Conservation (phyloP, 345 rosid genomes). For the Balakata baccata region DNA sequence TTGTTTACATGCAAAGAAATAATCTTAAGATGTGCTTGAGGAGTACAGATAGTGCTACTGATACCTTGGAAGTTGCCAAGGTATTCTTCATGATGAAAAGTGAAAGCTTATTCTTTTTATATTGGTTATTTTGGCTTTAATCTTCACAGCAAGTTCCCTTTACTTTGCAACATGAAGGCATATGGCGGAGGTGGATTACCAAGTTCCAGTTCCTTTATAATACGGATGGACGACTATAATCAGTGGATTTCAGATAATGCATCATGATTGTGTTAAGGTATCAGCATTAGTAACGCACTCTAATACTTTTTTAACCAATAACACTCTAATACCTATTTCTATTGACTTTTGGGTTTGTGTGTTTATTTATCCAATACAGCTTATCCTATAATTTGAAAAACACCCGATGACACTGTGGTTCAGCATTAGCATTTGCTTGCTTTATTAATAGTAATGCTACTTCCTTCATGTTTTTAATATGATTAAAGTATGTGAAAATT, state of each 20-base stretch:
- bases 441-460: neutral
- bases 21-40: slow-evolving; percentile 84
- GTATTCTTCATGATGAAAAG: slow-evolving; percentile 28
- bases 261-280: neutral
- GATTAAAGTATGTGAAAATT: neutral
- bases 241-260: slow-evolving; percentile 45
- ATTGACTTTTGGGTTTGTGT: neutral
- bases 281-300: too few relatives aligned
- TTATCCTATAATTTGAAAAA: neutral
- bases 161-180: slow-evolving; percentile 46
- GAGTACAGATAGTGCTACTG: slow-evolving; percentile 56
- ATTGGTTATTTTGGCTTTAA: neutral
- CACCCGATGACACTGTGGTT: neutral
- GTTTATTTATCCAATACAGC: neutral
- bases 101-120: neutral
- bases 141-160: neutral
- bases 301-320: neutral
- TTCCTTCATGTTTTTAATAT: too few relatives aligned
- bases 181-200: slow-evolving; percentile 82
- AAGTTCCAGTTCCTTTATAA: slow-evolving; percentile 75
- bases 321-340: neutral
- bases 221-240: slow-evolving; percentile 86
- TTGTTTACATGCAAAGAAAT: slow-evolving; percentile 61
- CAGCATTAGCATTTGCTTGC: too few relatives aligned
- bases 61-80: slow-evolving; percentile 78